Base-by-base conservation (phyloP, 805 yeast species). In the Wickerhamomyces mucosus region DNA sequence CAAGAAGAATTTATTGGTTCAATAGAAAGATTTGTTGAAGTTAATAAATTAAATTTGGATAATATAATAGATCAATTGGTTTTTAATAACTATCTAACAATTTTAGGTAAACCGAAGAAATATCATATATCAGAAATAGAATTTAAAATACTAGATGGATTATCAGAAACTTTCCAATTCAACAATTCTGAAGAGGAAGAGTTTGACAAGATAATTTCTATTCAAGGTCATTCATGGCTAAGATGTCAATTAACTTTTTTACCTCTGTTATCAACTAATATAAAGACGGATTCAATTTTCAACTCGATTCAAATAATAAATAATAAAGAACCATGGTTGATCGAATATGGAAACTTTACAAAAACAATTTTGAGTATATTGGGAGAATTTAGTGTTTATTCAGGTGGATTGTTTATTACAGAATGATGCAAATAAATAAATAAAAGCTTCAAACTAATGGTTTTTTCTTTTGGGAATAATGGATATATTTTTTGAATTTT, bases 211-310 rank as follows among this genome's bases (percentile, higher is more conserved):
- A 4, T 46, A 7, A 14, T 22, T 3, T 48, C 55, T 2, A 23
- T 33, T 4, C 27, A 37, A 11, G 41, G 32, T 6, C 42, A 39
- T 16, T 21, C 17, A 19, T 50, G 52, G 53, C 38, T 46, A 7
- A 43, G 52, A 22, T 50, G 55, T 27, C 22, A 42, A 7, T 22
- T 50, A 3, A 46, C 50, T 2, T 39, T 40, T 19, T 21, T 50
- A 13, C 55, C 48, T 8, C 31, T 35, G 4, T 22, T 44, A 14
- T 33, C 43, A n/a, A 38, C 41, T 5, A 25, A 14, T 1, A 44
- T 45, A 6, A 39, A 35, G 22, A 15, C 31, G 25, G 53, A 48
- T 26, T 47, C 47, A 3, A 46, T 40, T 1, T 41, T 45, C 2
- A 43, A 36, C 2, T 37, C 25, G 14, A 35, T 52, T 31, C 36